Evolutionary conservation across 305 asterid genomes (phyloP), one percentile per base, ranked within the genome.

Genomic region (Fraxinus sp.): DNA sequence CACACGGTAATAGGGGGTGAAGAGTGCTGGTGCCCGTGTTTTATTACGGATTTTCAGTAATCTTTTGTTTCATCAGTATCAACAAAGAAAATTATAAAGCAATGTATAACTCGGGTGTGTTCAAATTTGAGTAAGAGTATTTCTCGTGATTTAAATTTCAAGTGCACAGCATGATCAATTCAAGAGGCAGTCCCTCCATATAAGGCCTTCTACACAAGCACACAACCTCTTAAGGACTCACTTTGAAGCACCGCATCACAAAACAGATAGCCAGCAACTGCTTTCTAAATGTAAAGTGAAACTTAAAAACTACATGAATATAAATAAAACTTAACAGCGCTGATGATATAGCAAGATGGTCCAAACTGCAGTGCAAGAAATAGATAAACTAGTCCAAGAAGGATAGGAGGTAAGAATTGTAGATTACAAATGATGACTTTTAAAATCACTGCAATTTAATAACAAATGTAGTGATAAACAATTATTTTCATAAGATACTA

Each of bases 371-470:
- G 46, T 18, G 33, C 46, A 28, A 35, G 75, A 64, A 30, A 39
- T 10, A 66, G 66, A 52, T 74, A 79, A 41, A 22, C 57, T 32
- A n/a, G 52, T 66, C 62, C 59, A 52, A 37, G 26, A 46, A 32
- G 77, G 76, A 59, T 24, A 72, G 72, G 36, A 71, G 75, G 18
- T 55, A 46, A 30, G 41, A 41, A 28, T 30, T 32, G 78, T 28
- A 77, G 74, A 77, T 14, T 46, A 78, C 64, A 68, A 46, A 22
- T 44, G 78, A 18, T 44, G 36, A 39, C 72, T 41, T 79, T 49
- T 46, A 8, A 78, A 80, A 16, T 79, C 74, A 77, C 5, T 18
- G 0, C 39, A 70, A 68, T 59, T 59, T 76, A 78, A 49, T 41
- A 30, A 35, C 14, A 72, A n/a, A 6, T 30, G 74, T 41, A 41